Base-by-base conservation (phyloP, 2,329 filamentous ascomycete species). In the Fusarium chaquense region DNA sequence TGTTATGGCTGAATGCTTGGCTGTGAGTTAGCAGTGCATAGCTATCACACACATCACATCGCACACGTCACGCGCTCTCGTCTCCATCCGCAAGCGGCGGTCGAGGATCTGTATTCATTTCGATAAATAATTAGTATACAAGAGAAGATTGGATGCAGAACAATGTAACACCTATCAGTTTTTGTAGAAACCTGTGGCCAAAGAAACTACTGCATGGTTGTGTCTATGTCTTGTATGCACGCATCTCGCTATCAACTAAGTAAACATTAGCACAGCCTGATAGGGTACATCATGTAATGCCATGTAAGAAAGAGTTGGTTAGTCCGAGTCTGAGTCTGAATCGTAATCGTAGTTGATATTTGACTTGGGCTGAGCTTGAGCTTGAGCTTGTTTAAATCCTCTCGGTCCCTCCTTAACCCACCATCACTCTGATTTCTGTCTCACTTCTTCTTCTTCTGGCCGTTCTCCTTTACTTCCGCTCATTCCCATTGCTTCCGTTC, bases 21-120 rank as follows among this genome's bases (percentile, higher is more conserved):
- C 35, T 41, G 22, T 50, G 47, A 40, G 24, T 52, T 52, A 52
- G 49, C n/a, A 40, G 49, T 56, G 61, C 65, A 62, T 56, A 20
- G 7, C 11, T 40, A 58, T 70, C 66, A 64, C 51, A 47, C 45
- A 46, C 50, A 60, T 64, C 67, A 56, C 35, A 51, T 70, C 62
- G 43, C 67, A 54, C 58, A 56, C 44, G 53, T 49, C 49, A 52
- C 49, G 49, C 49, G 49, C 49, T 52, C 35, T 52, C 24, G n/a
- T 41, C 24, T 67, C 64, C 47, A 43, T 70, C 58, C 62, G 50
- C 50, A 70, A 70, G 58, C 62, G 67, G 63, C 45, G 35, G 33
- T 45, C 24, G 51, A 62, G 47, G 28, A 38, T 22, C 26, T 36
- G 18, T n/a, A 6, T 8, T 32, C 15, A 33, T 33, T 20, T 24